Base-by-base conservation (phyloP, 2,329 filamentous ascomycete species). In the Claviceps pazoutovae region DNA sequence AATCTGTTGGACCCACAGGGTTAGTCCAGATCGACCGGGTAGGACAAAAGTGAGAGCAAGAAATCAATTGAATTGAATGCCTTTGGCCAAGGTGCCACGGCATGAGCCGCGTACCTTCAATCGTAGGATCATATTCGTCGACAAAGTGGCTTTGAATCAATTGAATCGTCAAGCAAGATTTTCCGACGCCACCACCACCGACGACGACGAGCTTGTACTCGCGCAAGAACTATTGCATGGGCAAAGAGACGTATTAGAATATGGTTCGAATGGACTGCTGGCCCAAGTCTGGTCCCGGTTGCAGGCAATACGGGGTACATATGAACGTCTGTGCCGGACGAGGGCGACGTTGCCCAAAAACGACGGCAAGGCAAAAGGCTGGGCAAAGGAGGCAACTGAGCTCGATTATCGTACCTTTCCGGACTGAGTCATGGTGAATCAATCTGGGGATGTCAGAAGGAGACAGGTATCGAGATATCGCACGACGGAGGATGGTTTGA, bases 151-250 rank as follows among this genome's bases (percentile, higher is more conserved):
- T 91, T 74, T 90, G 84, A 64, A 88, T 88, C 71, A 91, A 82
- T 76, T 97, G 93, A 66, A 98, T 97, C 54, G 93, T 97, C 76
- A 98, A 80, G 74, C 93, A 97, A 56, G 91, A 97, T 78, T 98
- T 98, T 74, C 93, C 93, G 59, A 98, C 93, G 70, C 93, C 93
- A 78, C 93, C 93, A 64, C 94, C 93, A 62, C 93, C 93, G 59
- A 98, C 90, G 56, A 97, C 93, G 56, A 98, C 93, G 73, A 95
- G 74, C 74, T 95, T 95, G 73, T 95, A 95, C 74, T 93, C 87
- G 80, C 87, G 78, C 68, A 91, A 74, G 67, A 90, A 91, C 85
- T 91, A 64, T 17, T 16, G 17, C 36, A 49, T 36, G 19, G 21
- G 5, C 41, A 38, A 36, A 44, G 48, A 4, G 5, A 39, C 19